Evolutionary conservation across 2,329 filamentous ascomycete genomes (phyloP).

Genomic region (Thyridium curvatum): DNA sequence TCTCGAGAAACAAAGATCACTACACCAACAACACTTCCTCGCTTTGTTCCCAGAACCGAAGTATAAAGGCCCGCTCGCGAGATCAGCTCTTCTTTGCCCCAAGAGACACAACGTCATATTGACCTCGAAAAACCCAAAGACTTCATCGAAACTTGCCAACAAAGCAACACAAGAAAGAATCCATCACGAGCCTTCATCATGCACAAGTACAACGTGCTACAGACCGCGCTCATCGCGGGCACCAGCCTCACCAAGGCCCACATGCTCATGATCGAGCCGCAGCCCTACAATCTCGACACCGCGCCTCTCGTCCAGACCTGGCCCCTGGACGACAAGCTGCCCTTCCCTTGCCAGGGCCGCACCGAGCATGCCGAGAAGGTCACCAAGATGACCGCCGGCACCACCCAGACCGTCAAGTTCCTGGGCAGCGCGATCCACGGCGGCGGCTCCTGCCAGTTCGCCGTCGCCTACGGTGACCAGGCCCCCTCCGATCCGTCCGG

Average conservation of each 20-base stretch:
- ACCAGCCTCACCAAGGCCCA: constrained; percentile 7
- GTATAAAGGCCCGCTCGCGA: too few relatives aligned
- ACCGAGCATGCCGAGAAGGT: constrained; percentile 6
- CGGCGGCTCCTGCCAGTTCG: constrained; percentile 24
- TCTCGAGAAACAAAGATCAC: too few relatives aligned
- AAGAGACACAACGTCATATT: too few relatives aligned
- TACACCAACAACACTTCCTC: too few relatives aligned
- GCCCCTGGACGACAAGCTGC: constrained; percentile 4
- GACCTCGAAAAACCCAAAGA: too few relatives aligned
- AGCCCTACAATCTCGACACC: constrained; percentile 12
- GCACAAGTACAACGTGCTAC: too few relatives aligned
- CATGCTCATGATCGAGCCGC: constrained; percentile 10
- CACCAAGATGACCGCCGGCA: constrained; percentile 11
- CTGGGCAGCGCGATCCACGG: constrained; percentile 19
- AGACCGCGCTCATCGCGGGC: too few relatives aligned
- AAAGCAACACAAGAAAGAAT: too few relatives aligned
- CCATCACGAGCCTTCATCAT: too few relatives aligned
- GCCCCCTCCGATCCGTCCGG: constrained; percentile 1
- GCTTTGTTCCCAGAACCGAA: too few relatives aligned
- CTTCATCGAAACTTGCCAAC: too few relatives aligned
- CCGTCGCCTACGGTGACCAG: constrained; percentile 15
- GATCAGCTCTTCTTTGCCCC: too few relatives aligned
- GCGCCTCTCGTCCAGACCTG: constrained; percentile 9
- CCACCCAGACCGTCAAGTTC: constrained; percentile 15
- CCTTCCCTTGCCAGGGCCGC: constrained; percentile 13